Percentiles rank a stretch among this genome's conserved stretches.
These are phyloP conservation scores for Datisca glomerata DNA, from an alignment of 306 rosid genomes.

Conservation along the genomic window DNA sequence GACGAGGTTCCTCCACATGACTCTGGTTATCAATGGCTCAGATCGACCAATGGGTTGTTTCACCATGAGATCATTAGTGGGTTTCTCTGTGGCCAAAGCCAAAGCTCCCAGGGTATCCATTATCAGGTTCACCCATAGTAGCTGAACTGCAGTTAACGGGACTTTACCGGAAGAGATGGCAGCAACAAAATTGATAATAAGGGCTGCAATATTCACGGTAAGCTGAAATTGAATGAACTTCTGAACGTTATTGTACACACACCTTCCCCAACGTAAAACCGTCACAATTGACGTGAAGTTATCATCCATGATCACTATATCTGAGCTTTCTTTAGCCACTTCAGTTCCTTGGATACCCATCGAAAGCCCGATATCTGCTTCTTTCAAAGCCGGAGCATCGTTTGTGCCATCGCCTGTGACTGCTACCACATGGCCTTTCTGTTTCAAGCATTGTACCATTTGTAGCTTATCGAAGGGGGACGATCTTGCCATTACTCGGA, in stretches of 20 bases:
- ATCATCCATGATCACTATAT: slow-evolving; percentile 15
- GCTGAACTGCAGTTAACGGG: slow-evolving; percentile 15
- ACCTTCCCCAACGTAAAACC: slow-evolving; percentile 18
- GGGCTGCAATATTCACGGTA: slow-evolving; percentile 15
- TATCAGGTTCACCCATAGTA: slow-evolving; percentile 21
- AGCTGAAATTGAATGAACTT: slow-evolving; percentile 22
- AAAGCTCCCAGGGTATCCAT: slow-evolving; percentile 25
- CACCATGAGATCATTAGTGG: slow-evolving; percentile 15
- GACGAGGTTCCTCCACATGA: slow-evolving; percentile 23
- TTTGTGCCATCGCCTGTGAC: slow-evolving; percentile 21
- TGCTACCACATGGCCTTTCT: slow-evolving; percentile 18
- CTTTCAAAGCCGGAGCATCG: slow-evolving; percentile 19
- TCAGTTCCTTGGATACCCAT: slow-evolving; percentile 22
- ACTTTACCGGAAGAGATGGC: slow-evolving; percentile 16
- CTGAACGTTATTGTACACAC: slow-evolving; percentile 17
- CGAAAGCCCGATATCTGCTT: slow-evolving; percentile 22
- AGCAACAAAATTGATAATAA: slow-evolving; percentile 10
- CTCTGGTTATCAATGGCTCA: slow-evolving; percentile 11
- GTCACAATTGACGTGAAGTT: slow-evolving; percentile 11
- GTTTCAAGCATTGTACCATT: slow-evolving; percentile 19
- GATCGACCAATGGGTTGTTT: slow-evolving; percentile 8
- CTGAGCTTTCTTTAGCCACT: slow-evolving; percentile 22
- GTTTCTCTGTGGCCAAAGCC: slow-evolving; percentile 16
- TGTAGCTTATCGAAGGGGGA: slow-evolving; percentile 18
- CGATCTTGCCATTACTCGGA: slow-evolving; percentile 19